Percentiles rank a stretch among this genome's conserved stretches.
Evolutionary conservation across 805 yeast genomes (phyloP).

Genomic region (Starmerella riodocensis): DNA sequence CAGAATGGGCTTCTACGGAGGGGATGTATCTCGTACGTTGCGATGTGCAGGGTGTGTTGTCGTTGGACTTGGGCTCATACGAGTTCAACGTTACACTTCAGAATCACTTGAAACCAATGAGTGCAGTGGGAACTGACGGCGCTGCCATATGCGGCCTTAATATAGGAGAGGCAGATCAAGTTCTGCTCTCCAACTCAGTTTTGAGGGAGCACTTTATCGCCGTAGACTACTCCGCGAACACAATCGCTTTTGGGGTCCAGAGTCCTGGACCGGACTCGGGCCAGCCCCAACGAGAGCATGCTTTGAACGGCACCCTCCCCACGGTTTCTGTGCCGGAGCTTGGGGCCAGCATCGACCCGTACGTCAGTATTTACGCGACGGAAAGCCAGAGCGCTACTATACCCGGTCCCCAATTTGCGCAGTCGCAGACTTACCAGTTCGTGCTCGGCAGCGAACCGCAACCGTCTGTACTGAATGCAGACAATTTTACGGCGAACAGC

Average conservation of each 20-base stretch:
- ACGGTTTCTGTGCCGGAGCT: neutral
- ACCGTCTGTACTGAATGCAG: neutral
- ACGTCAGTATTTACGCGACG: neutral
- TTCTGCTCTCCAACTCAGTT: slow-evolving; percentile 9
- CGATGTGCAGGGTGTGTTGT: slow-evolving; percentile 1
- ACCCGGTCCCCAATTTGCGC: neutral
- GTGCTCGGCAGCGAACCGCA: neutral
- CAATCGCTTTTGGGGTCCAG: slow-evolving; percentile 8
- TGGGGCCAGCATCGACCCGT: neutral
- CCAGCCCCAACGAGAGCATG: neutral
- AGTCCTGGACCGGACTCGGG: neutral
- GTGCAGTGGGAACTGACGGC: slow-evolving; percentile 1
- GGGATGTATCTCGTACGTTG: slow-evolving; percentile 9
- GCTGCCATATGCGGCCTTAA: slow-evolving; percentile 8
- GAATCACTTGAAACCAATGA: slow-evolving; percentile 2
- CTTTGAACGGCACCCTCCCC: neutral
- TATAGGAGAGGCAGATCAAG: slow-evolving; percentile 4
- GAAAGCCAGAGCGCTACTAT: neutral
- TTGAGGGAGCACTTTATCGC: slow-evolving; percentile 9
- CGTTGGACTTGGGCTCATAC: neutral
- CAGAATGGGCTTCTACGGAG: slow-evolving; percentile 5
- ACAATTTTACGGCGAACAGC: neutral
- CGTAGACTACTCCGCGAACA: slow-evolving; percentile 9
- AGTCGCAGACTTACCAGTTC: neutral
- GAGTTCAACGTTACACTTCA: neutral